Evolutionary conservation across 139 green algal genomes (phyloP).

Genomic region (Chlorella sp.): DNA sequence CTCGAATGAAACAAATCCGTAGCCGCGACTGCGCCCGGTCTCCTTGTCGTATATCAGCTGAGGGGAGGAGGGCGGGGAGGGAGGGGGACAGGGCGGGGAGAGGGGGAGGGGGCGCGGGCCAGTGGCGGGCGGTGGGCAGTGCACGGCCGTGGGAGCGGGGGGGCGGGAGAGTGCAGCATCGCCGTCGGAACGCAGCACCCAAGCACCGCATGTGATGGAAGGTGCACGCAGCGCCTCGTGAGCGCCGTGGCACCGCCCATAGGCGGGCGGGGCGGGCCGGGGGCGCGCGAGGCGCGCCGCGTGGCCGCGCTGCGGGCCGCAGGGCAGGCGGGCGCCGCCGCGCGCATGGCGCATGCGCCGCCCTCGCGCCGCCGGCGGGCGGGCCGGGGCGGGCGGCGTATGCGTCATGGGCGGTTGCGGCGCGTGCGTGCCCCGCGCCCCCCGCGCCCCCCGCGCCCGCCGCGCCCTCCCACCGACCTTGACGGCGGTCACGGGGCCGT

Average conservation of each 20-base stretch:
- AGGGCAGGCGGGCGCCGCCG: no score
- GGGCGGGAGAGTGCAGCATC: neutral
- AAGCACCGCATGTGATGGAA: neutral
- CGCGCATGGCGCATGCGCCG: no score
- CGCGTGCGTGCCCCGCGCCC: neutral
- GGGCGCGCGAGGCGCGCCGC: no score
- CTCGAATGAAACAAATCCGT: conserved; percentile 50
- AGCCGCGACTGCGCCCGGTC: conserved; percentile 40
- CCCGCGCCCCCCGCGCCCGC: no score
- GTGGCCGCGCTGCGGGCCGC: no score
- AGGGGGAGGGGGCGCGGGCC: neutral
- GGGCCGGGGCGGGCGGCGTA: no score
- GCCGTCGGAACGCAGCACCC: neutral
- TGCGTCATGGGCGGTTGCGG: no score
- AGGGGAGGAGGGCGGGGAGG: conserved; percentile 5
- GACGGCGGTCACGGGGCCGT: conserved; percentile 4
- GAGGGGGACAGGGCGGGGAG: no score
- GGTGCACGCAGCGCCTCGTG: neutral
- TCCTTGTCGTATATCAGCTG: conserved; percentile 49
- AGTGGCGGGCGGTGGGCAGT: neutral
- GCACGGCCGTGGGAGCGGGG: neutral
- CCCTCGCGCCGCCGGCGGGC: no score
- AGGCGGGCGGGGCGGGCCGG: no score
- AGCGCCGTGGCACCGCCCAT: no score
- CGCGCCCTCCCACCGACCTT: conserved; percentile 11